Base-by-base conservation (phyloP, 2,329 filamentous ascomycete species). In the Periconia digitata region DNA sequence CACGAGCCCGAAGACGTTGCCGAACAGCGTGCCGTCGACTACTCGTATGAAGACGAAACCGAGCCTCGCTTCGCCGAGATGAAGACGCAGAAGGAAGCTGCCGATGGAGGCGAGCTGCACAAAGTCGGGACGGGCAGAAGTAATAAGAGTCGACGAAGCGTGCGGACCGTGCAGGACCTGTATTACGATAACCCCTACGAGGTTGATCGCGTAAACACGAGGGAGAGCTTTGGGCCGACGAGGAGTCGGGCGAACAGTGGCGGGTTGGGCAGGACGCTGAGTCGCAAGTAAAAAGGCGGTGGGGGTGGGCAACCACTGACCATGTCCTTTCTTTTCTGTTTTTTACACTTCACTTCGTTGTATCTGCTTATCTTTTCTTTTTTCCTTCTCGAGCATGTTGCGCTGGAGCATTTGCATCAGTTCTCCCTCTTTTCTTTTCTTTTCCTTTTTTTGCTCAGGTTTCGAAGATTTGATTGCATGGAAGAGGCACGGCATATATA, bases 101-200 rank as follows among this genome's bases (percentile, higher is more conserved):
- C 29, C 36, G 18, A 37, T 16, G n/a, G 57, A 59, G 23, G 47
- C 23, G 61, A 47, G 13, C 50, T 68, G 18, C 60, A 63, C 55
- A 69, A 62, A 51, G 55, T 64, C 4, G 50, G 55, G 21, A 70
- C 66, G 12, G 64, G 60, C 6, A 56, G 64, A 18, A 69, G 62
- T 18, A 61, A 47, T 6, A 58, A 55, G 49, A 63, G 54, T 40
- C 59, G 44, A 43, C 56, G 54, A 47, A 61, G 61, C 3, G 50
- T 59, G 20, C 59, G 63, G 39, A 58, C 50, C 21, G 60, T 52
- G 22, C 56, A 51, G 8, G 50, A 59, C 8, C 60, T 69, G 18
- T 70, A 58, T 43, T 72, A 76, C 39, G 69, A 74, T n/a, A 77
- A 72, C 52, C 76, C 76, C 5, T 79, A 74, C 53, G 75, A 77